Evolutionary conservation across 2,329 filamentous ascomycete genomes (phyloP).

Genomic region (Penicillium sp.): DNA sequence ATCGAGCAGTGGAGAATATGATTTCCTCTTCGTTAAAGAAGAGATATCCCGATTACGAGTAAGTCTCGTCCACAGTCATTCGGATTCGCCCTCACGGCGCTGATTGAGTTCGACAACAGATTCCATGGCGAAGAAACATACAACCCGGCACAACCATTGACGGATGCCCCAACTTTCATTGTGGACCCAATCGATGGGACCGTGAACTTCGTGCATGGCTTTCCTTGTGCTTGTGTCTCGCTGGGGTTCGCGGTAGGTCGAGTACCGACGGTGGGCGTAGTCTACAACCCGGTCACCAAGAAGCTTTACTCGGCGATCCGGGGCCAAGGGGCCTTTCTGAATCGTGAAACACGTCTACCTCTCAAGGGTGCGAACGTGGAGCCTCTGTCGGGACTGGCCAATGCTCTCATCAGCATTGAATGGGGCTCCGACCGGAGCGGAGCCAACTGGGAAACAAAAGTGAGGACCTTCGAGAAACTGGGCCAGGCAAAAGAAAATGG

Average conservation of each 20-base stretch:
- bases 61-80: conserved; percentile 20
- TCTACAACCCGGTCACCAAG: conserved; percentile 56
- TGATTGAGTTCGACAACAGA: conserved; percentile 22
- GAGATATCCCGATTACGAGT: conserved; percentile 51
- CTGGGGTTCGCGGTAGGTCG: conserved; percentile 51
- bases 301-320: conserved; percentile 52
- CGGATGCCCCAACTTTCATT: conserved; percentile 53
- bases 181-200: conserved; percentile 62
- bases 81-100: background rate
- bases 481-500: conserved; percentile 48
- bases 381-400: conserved; percentile 46
- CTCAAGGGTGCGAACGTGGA: conserved; percentile 40
- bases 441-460: conserved; percentile 53
- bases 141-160: conserved; percentile 49
- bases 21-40: conserved; percentile 48
- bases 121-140: conserved; percentile 59
- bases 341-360: conserved; percentile 40
- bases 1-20: conserved; percentile 55
- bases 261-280: conserved; percentile 52
- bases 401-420: conserved; percentile 53
- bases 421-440: conserved; percentile 56
- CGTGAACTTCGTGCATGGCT: conserved; percentile 59
- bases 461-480: conserved; percentile 48
- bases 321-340: conserved; percentile 50
- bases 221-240: conserved; percentile 55